Evolutionary conservation across 2,329 filamentous ascomycete species (phyloP).

Genomic region (Didymella pomorum): DNA sequence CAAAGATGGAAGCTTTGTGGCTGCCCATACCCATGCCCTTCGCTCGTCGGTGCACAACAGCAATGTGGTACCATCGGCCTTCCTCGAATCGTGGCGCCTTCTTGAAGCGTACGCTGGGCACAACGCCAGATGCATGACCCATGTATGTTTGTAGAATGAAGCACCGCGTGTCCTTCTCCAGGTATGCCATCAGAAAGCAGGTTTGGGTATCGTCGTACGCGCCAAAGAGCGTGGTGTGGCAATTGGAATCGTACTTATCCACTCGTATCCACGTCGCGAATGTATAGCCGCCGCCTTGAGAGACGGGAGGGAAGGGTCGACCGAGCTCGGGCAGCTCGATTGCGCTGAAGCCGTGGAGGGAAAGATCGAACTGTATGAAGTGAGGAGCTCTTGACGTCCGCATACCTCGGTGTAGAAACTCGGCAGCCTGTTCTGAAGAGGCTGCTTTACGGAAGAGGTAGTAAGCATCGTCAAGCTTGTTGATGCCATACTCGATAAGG

Average conservation of each 20-base stretch:
- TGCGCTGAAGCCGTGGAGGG: constrained; percentile 84
- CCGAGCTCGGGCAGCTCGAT: constrained; percentile 89
- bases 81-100: constrained; percentile 80
- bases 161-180: constrained; percentile 91
- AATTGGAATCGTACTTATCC: constrained; percentile 81
- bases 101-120: constrained; percentile 94
- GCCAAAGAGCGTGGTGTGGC: constrained; percentile 95
- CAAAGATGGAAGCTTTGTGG: constrained; percentile 85
- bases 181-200: constrained; percentile 91
- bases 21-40: constrained; percentile 70
- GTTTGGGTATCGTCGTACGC: constrained; percentile 91
- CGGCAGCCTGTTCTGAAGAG: constrained; percentile 61
- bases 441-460: constrained; percentile 71
- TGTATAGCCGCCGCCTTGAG: constrained; percentile 80
- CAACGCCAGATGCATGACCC: constrained; percentile 67
- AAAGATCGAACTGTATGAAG: constrained; percentile 93
- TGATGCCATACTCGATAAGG: constrained; percentile 78
- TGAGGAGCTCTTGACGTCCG: constrained; percentile 78
- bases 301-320: constrained; percentile 81
- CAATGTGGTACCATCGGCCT: constrained; percentile 90
- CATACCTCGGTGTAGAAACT: constrained; percentile 78
- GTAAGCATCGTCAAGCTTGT: constrained; percentile 81
- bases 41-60: constrained; percentile 81
- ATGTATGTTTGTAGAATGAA: constrained; percentile 97
- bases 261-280: constrained; percentile 89